These are phyloP conservation scores for Phytopythium mirpurense DNA, from an alignment of 352 stramenopile genomes.

Conservation along the genomic window DNA sequence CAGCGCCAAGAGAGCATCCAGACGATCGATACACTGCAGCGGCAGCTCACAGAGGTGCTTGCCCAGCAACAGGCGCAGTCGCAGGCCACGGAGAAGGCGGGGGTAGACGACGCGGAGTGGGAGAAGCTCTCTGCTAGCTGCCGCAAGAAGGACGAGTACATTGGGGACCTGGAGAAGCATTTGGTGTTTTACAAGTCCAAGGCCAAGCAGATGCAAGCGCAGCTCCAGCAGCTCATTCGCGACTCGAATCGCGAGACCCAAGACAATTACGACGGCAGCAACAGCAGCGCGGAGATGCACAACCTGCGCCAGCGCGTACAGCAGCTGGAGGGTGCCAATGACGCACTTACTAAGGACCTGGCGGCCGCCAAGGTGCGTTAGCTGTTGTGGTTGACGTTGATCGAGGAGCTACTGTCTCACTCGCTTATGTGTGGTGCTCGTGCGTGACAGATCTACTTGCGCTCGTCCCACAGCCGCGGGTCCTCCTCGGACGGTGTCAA, in stretches of 20 bases:
- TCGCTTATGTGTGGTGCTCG: not conserved
- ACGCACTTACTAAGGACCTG: slow-evolving; percentile 70
- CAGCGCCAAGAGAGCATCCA: slow-evolving; percentile 41
- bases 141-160: slow-evolving; percentile 84
- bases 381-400: not conserved
- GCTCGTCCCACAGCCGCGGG: slow-evolving; percentile 36
- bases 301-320: slow-evolving; percentile 51
- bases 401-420: not conserved
- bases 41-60: slow-evolving; percentile 31
- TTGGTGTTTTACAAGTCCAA: slow-evolving; percentile 86
- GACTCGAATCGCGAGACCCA: slow-evolving; percentile 20
- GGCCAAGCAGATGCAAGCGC: slow-evolving; percentile 79
- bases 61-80: slow-evolving; percentile 5
- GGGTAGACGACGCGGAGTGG: slow-evolving; percentile 44
- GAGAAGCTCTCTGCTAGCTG: slow-evolving; percentile 60
- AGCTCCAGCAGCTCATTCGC: slow-evolving; percentile 75
- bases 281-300: slow-evolving; percentile 7
- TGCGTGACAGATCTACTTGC: slow-evolving; percentile 39
- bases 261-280: slow-evolving; percentile 16
- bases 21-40: slow-evolving; percentile 26
- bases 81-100: not conserved
- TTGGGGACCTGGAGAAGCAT: slow-evolving; percentile 77
- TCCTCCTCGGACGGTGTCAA: slow-evolving; percentile 21
- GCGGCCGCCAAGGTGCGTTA: slow-evolving; percentile 49
- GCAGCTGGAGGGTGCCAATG: slow-evolving; percentile 73